Percentiles rank a stretch among this genome's conserved stretches.
phyloP scores from a whole-genome alignment of 805 yeast species.

The Metschnikowia matae region DNA sequence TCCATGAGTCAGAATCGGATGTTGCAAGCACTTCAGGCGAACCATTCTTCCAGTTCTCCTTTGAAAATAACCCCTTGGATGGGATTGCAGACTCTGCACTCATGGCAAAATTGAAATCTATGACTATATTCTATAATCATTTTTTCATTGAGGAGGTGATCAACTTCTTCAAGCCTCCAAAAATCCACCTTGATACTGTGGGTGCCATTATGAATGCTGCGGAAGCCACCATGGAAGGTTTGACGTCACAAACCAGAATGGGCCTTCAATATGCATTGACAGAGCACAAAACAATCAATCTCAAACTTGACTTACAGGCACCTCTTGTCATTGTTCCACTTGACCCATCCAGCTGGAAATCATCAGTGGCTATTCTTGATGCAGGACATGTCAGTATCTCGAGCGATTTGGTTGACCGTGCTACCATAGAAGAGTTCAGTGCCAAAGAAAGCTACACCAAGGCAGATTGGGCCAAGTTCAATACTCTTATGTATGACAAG shows the following conservation, averaged over 20 bases:
- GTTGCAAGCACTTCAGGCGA: conserved; percentile 23
- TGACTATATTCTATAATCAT: conserved; percentile 89
- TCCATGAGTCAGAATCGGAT: conserved; percentile 20
- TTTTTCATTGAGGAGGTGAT: conserved; percentile 71
- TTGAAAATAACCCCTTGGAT: conserved; percentile 85
- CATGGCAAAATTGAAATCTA: conserved; percentile 70
- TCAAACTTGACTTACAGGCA: conserved; percentile 86
- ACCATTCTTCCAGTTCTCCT: conserved; percentile 77
- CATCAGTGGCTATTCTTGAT: conserved; percentile 89
- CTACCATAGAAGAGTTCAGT: conserved; percentile 64
- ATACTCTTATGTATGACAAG: conserved; percentile 83
- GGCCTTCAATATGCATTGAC: conserved; percentile 92
- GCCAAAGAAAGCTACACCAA: conserved; percentile 53
- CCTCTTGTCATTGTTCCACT: conserved; percentile 86
- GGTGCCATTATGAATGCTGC: conserved; percentile 93
- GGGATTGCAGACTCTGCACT: conserved; percentile 77
- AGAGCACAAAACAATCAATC: conserved; percentile 86
- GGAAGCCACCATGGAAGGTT: conserved; percentile 87
- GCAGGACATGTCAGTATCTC: conserved; percentile 89
- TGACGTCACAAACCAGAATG: conserved; percentile 82
- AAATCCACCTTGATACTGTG: conserved; percentile 78
- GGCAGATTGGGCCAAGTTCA: conserved; percentile 73
- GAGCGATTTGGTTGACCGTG: conserved; percentile 75
- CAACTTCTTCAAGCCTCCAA: conserved; percentile 81
- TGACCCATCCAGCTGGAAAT: conserved; percentile 69